phyloP scores from a whole-genome alignment of 2,329 filamentous ascomycete species.

The Botrytis fabae region DNA sequence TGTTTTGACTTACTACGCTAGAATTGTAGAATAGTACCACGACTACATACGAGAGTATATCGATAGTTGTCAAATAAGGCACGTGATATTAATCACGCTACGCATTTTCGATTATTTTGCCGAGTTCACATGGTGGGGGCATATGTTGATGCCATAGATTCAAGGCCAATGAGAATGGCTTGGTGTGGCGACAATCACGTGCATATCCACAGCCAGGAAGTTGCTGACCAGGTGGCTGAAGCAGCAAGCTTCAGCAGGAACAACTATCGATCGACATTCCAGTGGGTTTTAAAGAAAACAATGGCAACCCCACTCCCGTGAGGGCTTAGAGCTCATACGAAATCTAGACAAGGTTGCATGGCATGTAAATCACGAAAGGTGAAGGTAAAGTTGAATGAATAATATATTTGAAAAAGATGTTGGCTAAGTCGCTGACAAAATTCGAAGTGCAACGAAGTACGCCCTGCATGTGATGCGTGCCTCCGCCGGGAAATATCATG shows the following conservation, averaged over 20 bases:
- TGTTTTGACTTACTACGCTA: too few relatives aligned
- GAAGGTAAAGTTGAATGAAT: not conserved
- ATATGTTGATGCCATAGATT: too few relatives aligned
- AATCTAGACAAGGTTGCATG: not conserved
- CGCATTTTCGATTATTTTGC: too few relatives aligned
- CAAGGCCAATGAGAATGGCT: too few relatives aligned
- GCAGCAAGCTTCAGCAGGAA: not conserved
- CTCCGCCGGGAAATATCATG: not conserved
- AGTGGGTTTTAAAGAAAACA: not conserved
- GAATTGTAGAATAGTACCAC: not conserved
- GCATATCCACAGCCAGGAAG: too few relatives aligned
- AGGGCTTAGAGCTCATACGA: not conserved
- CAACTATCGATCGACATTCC: not conserved
- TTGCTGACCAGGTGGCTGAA: not conserved
- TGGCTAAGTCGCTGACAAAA: not conserved
- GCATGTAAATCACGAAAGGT: not conserved
- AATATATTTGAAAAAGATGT: not conserved
- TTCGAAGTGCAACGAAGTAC: not conserved
- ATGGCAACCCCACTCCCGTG: not conserved
- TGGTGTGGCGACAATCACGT: too few relatives aligned
- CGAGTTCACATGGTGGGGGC: too few relatives aligned
- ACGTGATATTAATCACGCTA: not conserved
- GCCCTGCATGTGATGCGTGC: not conserved
- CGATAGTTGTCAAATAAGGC: too few relatives aligned
- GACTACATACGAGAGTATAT: too few relatives aligned